Conservation (phyloP, 768 basidiomycete genomes). For the Coprinopsis sp. region DNA sequence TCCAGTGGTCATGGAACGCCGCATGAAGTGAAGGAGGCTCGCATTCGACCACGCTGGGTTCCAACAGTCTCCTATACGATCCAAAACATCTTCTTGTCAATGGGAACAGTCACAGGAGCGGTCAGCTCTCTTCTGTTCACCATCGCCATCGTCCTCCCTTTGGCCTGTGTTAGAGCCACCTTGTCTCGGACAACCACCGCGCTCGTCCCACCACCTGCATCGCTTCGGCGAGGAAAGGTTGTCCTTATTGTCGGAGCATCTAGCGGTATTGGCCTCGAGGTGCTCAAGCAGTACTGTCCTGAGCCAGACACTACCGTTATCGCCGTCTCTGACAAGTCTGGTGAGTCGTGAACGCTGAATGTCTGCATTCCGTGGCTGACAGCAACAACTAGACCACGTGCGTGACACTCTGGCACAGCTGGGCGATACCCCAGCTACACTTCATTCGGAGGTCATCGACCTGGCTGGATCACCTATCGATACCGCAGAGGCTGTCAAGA, state of each 20-base stretch:
- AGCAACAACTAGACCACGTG: constrained; percentile 11
- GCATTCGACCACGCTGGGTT: constrained; percentile 15
- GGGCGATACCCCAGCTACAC: constrained; percentile 18
- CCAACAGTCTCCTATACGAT: constrained; percentile 20
- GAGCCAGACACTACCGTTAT: constrained; percentile 23
- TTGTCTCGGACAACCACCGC: constrained; percentile 9
- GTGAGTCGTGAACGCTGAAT: constrained; percentile 12
- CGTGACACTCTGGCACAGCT: constrained; percentile 17
- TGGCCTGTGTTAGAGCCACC: constrained; percentile 13
- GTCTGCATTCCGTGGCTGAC: not conserved
- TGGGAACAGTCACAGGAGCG: constrained; percentile 15
- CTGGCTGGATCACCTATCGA: constrained; percentile 17
- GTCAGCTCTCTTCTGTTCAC: constrained; percentile 19
- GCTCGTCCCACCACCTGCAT: not conserved
- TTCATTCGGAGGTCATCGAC: constrained; percentile 22
- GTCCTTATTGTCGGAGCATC: constrained; percentile 25
- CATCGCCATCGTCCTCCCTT: constrained; percentile 16
- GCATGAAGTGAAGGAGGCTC: too few relatives aligned
- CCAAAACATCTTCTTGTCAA: constrained; percentile 25
- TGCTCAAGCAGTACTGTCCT: constrained; percentile 24
- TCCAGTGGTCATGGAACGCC: too few relatives aligned
- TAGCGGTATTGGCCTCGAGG: constrained; percentile 23
- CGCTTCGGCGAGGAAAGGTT: constrained; percentile 17
- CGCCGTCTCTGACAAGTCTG: constrained; percentile 21
- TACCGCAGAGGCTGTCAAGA: constrained; percentile 15